These are phyloP conservation scores for Blastobotrys chiropterorum DNA, from an alignment of 805 yeast genomes.

Conservation along the genomic window DNA sequence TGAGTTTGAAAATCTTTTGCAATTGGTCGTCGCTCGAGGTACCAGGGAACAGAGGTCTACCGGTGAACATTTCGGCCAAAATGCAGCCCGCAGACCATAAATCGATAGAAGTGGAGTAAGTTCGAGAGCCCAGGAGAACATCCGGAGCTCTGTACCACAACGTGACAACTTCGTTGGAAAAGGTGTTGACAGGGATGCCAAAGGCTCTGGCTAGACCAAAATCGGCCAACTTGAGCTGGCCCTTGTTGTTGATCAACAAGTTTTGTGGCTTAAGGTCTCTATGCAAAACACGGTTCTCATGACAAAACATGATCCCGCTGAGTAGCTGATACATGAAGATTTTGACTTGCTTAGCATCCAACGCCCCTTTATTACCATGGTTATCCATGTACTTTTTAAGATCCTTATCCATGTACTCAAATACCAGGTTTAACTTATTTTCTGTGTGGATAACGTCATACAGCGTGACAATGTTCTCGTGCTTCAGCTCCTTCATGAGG, in stretches of 20 bases:
- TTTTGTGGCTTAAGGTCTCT: conserved; percentile 92
- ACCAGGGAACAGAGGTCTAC: conserved; percentile 94
- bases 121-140: conserved; percentile 88
- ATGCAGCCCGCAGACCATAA: conserved; percentile 99
- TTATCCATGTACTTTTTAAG: conserved; percentile 91
- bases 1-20: conserved; percentile 79
- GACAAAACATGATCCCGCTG: conserved; percentile 83
- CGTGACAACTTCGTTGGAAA: conserved; percentile 95
- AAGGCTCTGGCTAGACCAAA: conserved; percentile 96
- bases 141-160: conserved; percentile 98
- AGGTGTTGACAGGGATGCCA: conserved; percentile 96
- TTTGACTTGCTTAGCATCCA: conserved; percentile 67
- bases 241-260: conserved; percentile 78
- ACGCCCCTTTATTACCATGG: conserved; percentile 68
- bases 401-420: conserved; percentile 90
- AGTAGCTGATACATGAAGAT: conserved; percentile 92
- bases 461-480: conserved; percentile 84
- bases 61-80: conserved; percentile 97
- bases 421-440: conserved; percentile 87
- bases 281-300: conserved; percentile 76
- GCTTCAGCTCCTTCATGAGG: conserved; percentile 87
- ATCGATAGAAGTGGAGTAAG: conserved; percentile 93
- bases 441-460: conserved; percentile 97
- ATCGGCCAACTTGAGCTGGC: conserved; percentile 90
- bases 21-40: conserved; percentile 94